Base-by-base conservation (phyloP, 768 basidiomycete genomes). In the Lactifluus hygrophoroides region DNA sequence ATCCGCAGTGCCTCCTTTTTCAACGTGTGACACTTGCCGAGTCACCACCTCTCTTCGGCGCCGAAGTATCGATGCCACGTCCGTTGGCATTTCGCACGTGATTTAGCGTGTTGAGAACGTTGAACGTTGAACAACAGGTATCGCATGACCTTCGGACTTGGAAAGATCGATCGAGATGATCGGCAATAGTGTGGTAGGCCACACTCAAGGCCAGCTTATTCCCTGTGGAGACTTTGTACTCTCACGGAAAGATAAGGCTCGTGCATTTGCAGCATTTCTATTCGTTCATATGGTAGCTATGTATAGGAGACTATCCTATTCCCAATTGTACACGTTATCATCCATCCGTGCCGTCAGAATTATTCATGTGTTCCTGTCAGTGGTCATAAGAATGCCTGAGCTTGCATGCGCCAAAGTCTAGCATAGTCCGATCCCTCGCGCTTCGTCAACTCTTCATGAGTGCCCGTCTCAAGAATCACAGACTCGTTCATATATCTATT, bases 401-500 rank as follows among this genome's bases (percentile, higher is more conserved):
- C 88, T 65, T 90, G 88, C 53, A 90, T 64, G 65, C 71, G 80
- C 86, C 87, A 91, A 61, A 88, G 78, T 43, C 80, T 76, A 1
- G 86, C 84, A 65, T 90, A 90, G 52, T 86, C 84, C 13, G 58
- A 60, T 9, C 86, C 87, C 8, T 76, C 70, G 53, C 63, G 68
- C 40, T 74, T 73, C 54, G 89, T 64, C 3, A 90, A 73, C 35
- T 76, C 73, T 0, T 80, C 76, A 58, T 90, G 88, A 0, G 80
- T 87, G 3, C 88, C 88, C 58, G 77, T 75, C 67, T 90, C 88
- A 19, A 82, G 64, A 3, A 89, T 73, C 10, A 67, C 67, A 6
- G 84, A 77, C 49, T 85, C 74, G 58, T 85, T 75, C 80, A 89
- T 86, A 66, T 86, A 88, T 54, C 88, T 89, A 58, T n/a, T 1